These are phyloP conservation scores for Narthecium ossifragum DNA, from an alignment of 106 monocot species.

Conservation along the genomic window DNA sequence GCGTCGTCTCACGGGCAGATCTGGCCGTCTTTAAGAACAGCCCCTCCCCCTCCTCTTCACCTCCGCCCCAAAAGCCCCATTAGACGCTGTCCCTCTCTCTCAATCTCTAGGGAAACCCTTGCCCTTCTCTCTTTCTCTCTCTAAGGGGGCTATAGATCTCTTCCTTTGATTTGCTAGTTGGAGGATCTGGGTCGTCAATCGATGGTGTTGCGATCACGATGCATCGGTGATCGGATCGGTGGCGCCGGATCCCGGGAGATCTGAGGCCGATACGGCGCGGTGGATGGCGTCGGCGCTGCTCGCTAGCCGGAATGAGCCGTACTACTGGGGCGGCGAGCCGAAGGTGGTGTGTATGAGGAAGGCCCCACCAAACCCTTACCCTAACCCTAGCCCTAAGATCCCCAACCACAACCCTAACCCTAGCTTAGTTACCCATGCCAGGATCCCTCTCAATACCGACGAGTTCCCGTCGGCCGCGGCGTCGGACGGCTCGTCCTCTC, in stretches of 20 bases:
- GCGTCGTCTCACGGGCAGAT: constrained; percentile 28
- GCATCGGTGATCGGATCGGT: background rate
- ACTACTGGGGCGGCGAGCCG: constrained; percentile 51
- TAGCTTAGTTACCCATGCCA: background rate
- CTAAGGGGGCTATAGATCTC: background rate
- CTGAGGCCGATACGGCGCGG: constrained; percentile 15
- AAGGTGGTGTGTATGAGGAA: constrained; percentile 60
- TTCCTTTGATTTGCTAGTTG: background rate
- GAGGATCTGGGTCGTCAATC: background rate
- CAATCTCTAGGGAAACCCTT: background rate
- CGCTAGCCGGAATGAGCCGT: constrained; percentile 54
- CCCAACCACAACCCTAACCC: constrained; percentile 17
- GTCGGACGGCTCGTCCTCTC: constrained; percentile 41
- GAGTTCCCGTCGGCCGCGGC: background rate
- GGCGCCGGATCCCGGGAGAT: constrained; percentile 14
- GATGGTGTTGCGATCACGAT: background rate
- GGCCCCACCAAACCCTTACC: constrained; percentile 21
- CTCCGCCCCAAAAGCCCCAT: constrained; percentile 23
- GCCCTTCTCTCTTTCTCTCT: background rate
- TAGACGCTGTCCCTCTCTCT: constrained; percentile 5
- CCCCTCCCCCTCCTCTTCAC: constrained; percentile 9
- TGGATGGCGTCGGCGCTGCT: constrained; percentile 76
- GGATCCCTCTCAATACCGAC: background rate
- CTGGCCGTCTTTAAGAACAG: constrained; percentile 47
- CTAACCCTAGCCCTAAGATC: constrained; percentile 27